Percentiles rank a stretch among this genome's conserved stretches.
These are phyloP conservation scores for Calycina herbarum DNA, from an alignment of 2,329 filamentous ascomycete genomes.

Conservation along the genomic window DNA sequence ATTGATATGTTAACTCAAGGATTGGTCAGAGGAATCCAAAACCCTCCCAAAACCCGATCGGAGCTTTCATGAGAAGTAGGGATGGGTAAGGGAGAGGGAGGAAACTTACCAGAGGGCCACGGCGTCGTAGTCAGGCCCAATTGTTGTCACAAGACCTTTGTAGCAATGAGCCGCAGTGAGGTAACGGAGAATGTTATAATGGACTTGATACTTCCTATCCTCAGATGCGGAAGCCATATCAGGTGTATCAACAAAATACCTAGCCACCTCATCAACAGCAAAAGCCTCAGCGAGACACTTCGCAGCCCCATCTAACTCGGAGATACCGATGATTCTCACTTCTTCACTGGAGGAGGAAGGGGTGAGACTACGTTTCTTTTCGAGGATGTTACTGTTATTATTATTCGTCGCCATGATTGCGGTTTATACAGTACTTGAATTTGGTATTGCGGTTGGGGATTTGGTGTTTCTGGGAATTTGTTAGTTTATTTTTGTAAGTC, in stretches of 20 bases:
- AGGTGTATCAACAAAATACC: constrained; percentile 73
- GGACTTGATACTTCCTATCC: constrained; percentile 73
- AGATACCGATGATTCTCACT: constrained; percentile 64
- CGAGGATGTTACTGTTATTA: constrained; percentile 41
- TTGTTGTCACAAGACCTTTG: constrained; percentile 71
- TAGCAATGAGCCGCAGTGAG: constrained; percentile 73
- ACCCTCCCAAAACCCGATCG: not conserved
- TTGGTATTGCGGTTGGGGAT: not conserved
- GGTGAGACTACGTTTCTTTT: constrained; percentile 36
- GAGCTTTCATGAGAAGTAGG: not conserved
- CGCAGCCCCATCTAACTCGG: constrained; percentile 71
- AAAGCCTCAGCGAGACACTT: constrained; percentile 76
- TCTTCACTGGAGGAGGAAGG: constrained; percentile 43
- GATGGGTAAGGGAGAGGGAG: not conserved
- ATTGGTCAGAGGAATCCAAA: too few species aligned
- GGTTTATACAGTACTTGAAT: constrained; percentile 15
- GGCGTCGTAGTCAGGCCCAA: constrained; percentile 74
- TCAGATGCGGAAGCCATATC: constrained; percentile 63
- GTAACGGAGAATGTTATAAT: constrained; percentile 76
- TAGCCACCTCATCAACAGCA: constrained; percentile 69
- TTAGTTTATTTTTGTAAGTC: constrained; percentile 13
- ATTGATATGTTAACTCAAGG: not conserved
- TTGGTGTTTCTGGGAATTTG: constrained; percentile 23
- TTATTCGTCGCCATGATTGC: constrained; percentile 39
- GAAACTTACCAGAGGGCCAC: constrained; percentile 70